A percentile compares a stretch with the other conserved stretches of the same genome.
Conservation (phyloP, 495 filamentous ascomycete species). For the Aspergillus conjunctus region DNA sequence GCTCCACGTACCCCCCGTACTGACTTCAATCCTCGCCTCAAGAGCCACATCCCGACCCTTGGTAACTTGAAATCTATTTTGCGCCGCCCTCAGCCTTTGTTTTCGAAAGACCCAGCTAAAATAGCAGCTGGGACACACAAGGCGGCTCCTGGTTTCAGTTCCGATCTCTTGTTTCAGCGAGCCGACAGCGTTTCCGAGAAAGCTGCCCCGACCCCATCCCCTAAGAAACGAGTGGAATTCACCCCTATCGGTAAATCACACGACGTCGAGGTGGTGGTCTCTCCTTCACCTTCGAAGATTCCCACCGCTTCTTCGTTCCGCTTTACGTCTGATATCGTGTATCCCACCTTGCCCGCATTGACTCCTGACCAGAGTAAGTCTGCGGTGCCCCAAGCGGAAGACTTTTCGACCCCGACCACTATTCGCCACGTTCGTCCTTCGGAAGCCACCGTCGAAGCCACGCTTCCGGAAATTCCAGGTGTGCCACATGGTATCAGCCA, state of each 20-base stretch:
- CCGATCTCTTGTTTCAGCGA: constrained; percentile 48
- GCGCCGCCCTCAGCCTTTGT: constrained; percentile 59
- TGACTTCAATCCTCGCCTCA: constrained; percentile 51
- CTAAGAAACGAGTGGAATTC: constrained; percentile 64
- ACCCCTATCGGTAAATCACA: constrained; percentile 53
- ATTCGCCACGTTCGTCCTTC: constrained; percentile 46
- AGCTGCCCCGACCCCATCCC: constrained; percentile 44
- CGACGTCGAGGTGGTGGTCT: constrained; percentile 38
- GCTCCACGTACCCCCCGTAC: constrained; percentile 49
- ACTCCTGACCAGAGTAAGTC: constrained; percentile 37
- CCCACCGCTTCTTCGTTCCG: constrained; percentile 30
- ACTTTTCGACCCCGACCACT: constrained; percentile 25
- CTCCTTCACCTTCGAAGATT: constrained; percentile 50
- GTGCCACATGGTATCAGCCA: constrained; percentile 71
- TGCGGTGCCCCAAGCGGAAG: constrained; percentile 7
- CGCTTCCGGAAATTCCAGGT: constrained; percentile 40
- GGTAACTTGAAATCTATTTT: constrained; percentile 62
- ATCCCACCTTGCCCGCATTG: constrained; percentile 45
- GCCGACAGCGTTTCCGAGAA: constrained; percentile 28
- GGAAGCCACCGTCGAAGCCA: constrained; percentile 22
- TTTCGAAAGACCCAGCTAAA: constrained; percentile 61
- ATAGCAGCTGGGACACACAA: constrained; percentile 63
- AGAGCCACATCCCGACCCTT: constrained; percentile 44
- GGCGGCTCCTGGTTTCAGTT: constrained; percentile 49
- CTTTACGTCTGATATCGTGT: constrained; percentile 40